These are phyloP conservation scores for Atalantia buxifolia DNA, from an alignment of 345 rosid species.

Conservation along the genomic window DNA sequence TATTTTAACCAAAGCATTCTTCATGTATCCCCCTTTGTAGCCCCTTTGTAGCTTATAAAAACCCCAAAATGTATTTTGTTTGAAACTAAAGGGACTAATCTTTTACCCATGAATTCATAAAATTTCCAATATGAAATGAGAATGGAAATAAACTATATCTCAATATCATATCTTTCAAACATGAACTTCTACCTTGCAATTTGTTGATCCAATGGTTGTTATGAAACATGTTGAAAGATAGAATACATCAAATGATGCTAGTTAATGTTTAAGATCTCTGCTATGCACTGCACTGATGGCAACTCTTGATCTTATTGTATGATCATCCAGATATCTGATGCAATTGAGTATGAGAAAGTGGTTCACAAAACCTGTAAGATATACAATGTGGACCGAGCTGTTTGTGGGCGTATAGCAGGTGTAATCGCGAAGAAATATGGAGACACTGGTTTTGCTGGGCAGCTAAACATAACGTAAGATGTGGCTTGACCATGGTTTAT, in stretches of 20 bases:
- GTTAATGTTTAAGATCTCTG: not conserved
- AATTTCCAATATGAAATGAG: not conserved
- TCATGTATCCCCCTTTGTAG: not conserved
- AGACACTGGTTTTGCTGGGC: conserved; percentile 98
- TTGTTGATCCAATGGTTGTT: not conserved
- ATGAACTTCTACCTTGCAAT: not conserved
- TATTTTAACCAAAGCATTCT: not conserved
- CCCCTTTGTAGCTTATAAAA: too few species aligned
- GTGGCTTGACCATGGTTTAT: conserved; percentile 5
- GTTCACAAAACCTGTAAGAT: conserved; percentile 67
- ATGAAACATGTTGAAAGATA: not conserved
- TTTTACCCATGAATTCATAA: not conserved
- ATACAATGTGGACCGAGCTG: conserved; percentile 94
- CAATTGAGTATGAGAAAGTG: conserved; percentile 80
- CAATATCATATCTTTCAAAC: not conserved
- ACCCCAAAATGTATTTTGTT: too few species aligned
- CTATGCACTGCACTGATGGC: not conserved
- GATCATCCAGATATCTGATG: conserved; percentile 57
- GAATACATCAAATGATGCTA: not conserved
- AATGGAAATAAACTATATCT: not conserved
- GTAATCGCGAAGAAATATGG: conserved; percentile 92
- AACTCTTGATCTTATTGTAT: not conserved
- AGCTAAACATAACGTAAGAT: conserved; percentile 87
- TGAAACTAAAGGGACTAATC: not conserved
- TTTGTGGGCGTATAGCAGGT: conserved; percentile 92